Conservation (phyloP, 2,329 filamentous ascomycete genomes). For the Alternaria solani region DNA sequence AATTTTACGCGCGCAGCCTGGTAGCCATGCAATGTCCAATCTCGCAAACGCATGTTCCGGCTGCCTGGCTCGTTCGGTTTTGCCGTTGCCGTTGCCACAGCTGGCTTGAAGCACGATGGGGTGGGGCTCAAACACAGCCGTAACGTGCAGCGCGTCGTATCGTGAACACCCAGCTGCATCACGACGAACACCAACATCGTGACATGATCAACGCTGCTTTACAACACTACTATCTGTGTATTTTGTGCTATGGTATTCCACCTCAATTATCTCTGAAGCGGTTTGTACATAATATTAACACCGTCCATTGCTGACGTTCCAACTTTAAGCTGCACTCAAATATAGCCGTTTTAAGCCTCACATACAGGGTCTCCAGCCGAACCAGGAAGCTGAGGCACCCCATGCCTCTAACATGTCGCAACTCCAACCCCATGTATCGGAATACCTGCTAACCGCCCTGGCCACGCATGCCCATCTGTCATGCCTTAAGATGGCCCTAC, state of each 20-base stretch:
- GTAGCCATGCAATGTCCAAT: slow-evolving; percentile 23
- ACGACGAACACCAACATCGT: slow-evolving; percentile 19
- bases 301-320: background rate
- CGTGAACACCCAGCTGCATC: slow-evolving; percentile 28
- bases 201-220: slow-evolving; percentile 1
- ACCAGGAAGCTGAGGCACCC: slow-evolving; percentile 47
- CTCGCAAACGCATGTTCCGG: slow-evolving; percentile 34
- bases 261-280: background rate
- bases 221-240: background rate
- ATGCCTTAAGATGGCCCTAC: slow-evolving; percentile 50
- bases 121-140: slow-evolving; percentile 44
- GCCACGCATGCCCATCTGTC: slow-evolving; percentile 37
- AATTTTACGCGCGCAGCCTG: background rate
- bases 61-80: slow-evolving; percentile 14
- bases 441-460: slow-evolving; percentile 40
- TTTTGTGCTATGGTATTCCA: background rate
- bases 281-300: background rate
- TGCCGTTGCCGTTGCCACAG: slow-evolving; percentile 9
- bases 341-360: slow-evolving; percentile 22
- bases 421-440: slow-evolving; percentile 43
- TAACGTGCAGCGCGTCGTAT: slow-evolving; percentile 47
- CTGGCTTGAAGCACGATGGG: slow-evolving; percentile 30
- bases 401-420: slow-evolving; percentile 50
- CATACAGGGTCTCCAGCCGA: slow-evolving; percentile 33
- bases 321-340: background rate